A percentile compares a stretch with the other conserved stretches of the same genome.
These are phyloP conservation scores for Calonectria fujianensis DNA, from an alignment of 2,329 filamentous ascomycete species.

Conservation along the genomic window DNA sequence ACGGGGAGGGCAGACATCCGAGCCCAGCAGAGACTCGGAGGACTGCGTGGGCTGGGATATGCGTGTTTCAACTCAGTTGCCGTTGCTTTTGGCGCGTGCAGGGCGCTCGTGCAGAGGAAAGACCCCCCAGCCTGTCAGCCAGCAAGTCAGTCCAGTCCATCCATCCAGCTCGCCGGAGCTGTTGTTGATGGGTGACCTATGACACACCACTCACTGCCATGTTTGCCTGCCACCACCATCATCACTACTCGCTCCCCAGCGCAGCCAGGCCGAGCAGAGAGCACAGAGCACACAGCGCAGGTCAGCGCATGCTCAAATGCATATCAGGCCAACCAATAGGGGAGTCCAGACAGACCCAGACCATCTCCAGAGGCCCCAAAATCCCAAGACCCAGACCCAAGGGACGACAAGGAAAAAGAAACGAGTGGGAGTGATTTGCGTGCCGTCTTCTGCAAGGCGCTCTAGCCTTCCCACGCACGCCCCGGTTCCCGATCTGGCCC, in stretches of 20 bases:
- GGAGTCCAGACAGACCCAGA: conserved; percentile 31
- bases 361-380: neutral
- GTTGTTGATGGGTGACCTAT: conserved; percentile 35
- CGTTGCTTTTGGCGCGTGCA: conserved; percentile 24
- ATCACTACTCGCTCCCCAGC: neutral
- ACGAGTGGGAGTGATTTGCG: conserved; percentile 50
- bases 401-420: conserved; percentile 31
- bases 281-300: conserved; percentile 27
- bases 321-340: conserved; percentile 38
- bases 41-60: conserved; percentile 26
- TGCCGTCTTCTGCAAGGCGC: conserved; percentile 40
- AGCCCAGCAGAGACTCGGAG: neutral
- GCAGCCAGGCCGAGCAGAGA: neutral
- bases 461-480: conserved; percentile 47
- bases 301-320: conserved; percentile 38
- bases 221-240: conserved; percentile 15
- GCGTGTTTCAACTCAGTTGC: conserved; percentile 34
- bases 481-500: conserved; percentile 54
- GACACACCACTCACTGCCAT: conserved; percentile 33
- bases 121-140: conserved; percentile 41
- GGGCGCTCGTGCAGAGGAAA: conserved; percentile 30
- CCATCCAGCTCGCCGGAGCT: conserved; percentile 41
- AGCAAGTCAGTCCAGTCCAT: conserved; percentile 43
- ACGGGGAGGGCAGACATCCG: conserved; percentile 46
- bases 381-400: conserved; percentile 35